These are phyloP conservation scores for Macadamia tetraphylla DNA, from an alignment of 164 flowering plant species.

Conservation along the genomic window DNA sequence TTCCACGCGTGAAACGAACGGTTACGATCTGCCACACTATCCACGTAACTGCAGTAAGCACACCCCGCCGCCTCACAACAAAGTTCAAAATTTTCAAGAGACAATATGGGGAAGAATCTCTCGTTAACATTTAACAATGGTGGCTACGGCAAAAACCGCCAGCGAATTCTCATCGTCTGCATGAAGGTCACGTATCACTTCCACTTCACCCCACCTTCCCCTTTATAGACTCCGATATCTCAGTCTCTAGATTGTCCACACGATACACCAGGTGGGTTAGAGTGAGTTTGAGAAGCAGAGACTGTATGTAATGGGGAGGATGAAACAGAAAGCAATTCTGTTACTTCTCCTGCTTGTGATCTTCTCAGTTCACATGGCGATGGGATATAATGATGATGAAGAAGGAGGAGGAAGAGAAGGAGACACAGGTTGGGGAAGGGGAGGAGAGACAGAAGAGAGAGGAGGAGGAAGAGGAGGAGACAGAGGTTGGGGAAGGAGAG, in stretches of 20 bases:
- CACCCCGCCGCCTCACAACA: too few species aligned
- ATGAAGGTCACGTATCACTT: background rate
- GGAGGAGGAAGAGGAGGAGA: background rate
- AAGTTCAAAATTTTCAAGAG: too few species aligned
- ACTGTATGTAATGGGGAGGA: background rate
- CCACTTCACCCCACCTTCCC: background rate
- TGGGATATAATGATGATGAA: background rate
- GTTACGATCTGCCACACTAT: too few species aligned
- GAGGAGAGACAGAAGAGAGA: too few species aligned
- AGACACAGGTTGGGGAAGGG: too few species aligned
- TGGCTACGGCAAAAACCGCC: too few species aligned
- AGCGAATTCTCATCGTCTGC: background rate
- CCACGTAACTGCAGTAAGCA: too few species aligned
- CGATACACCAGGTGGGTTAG: too few species aligned
- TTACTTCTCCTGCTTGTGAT: background rate
- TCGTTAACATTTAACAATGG: too few species aligned
- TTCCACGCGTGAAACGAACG: too few species aligned
- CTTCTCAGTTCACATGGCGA: background rate
- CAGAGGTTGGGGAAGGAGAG: slow-evolving; percentile 3
- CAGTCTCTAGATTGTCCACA: background rate
- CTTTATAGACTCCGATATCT: background rate
- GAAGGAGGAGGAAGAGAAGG: background rate
- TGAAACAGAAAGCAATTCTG: background rate
- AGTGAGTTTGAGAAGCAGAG: background rate
- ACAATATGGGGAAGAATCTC: too few species aligned